Evolutionary conservation across 2,329 filamentous ascomycete species (phyloP).

Genomic region (Xylariales sp.): DNA sequence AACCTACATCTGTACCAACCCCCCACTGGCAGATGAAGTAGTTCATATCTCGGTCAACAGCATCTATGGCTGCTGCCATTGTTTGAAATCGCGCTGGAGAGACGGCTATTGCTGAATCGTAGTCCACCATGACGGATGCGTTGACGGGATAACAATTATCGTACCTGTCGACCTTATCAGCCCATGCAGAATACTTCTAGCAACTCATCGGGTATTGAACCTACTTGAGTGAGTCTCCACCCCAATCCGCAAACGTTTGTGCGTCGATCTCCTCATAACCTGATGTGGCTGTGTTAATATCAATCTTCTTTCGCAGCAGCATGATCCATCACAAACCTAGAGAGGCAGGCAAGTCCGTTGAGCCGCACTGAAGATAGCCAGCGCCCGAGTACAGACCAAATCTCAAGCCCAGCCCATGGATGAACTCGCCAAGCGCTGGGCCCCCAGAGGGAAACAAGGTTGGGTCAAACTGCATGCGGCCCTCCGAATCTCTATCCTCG

Average conservation of each 20-base stretch:
- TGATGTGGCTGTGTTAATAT: conserved; percentile 9
- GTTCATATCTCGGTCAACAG: conserved; percentile 34
- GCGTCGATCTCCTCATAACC: conserved; percentile 38
- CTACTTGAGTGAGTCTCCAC: conserved; percentile 48
- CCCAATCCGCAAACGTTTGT: conserved; percentile 36
- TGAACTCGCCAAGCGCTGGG: conserved; percentile 41
- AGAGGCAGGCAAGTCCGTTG: conserved; percentile 35
- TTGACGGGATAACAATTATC: conserved; percentile 45
- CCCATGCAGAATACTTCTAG: neutral
- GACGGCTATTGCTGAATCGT: conserved; percentile 30
- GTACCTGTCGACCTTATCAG: conserved; percentile 25
- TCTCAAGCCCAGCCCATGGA: conserved; percentile 42
- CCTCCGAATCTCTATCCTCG: conserved; percentile 32
- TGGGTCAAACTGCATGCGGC: conserved; percentile 44
- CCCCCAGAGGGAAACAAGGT: conserved; percentile 46
- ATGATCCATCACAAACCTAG: conserved; percentile 26
- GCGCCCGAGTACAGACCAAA: conserved; percentile 53
- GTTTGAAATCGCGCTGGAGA: conserved; percentile 37
- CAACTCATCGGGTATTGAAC: conserved; percentile 6
- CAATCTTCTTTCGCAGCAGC: neutral
- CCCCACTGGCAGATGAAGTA: conserved; percentile 53
- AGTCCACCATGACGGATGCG: conserved; percentile 35
- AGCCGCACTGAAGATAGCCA: conserved; percentile 40
- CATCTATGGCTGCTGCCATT: conserved; percentile 38
- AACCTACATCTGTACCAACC: conserved; percentile 39